A percentile compares a stretch with the other conserved stretches of the same genome.
phyloP scores from a whole-genome alignment of 768 basidiomycete genomes.

The Xerocomus brunneocitrinus region DNA sequence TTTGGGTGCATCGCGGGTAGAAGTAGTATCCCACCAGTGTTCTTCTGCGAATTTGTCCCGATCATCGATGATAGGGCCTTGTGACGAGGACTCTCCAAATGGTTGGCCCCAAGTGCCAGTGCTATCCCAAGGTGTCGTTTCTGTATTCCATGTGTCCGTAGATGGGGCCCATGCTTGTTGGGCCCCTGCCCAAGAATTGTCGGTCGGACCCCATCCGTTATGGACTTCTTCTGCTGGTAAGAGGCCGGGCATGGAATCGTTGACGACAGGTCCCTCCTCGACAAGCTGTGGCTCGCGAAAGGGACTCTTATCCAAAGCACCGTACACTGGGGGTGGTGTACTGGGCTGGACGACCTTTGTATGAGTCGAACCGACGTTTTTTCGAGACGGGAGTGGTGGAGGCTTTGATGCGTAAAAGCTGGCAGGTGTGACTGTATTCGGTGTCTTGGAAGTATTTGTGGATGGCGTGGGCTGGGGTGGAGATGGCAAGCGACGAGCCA shows the following conservation, averaged over 20 bases:
- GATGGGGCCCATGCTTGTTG: conserved; percentile 12
- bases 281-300: conserved; percentile 59
- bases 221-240: conserved; percentile 35
- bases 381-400: conserved; percentile 34
- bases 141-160: conserved; percentile 20
- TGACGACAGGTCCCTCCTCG: conserved; percentile 35
- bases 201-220: conserved; percentile 13
- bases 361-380: conserved; percentile 33
- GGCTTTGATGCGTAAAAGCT: conserved; percentile 31
- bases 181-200: conserved; percentile 13
- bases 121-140: conserved; percentile 24
- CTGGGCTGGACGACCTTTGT: conserved; percentile 31
- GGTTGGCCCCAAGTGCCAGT: conserved; percentile 21
- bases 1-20: conserved; percentile 36
- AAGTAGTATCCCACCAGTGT: conserved; percentile 63
- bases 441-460: conserved; percentile 29
- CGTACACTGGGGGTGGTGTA: conserved; percentile 28
- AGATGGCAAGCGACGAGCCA: conserved; percentile 24
- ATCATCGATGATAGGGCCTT: conserved; percentile 51
- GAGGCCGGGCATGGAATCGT: conserved; percentile 34
- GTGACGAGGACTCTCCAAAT: conserved; percentile 19
- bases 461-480: conserved; percentile 43
- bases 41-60: conserved; percentile 57
- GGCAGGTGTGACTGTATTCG: conserved; percentile 23
- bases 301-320: conserved; percentile 16